phyloP scores from a whole-genome alignment of 345 rosid species.

The Eucalyptus regnans region DNA sequence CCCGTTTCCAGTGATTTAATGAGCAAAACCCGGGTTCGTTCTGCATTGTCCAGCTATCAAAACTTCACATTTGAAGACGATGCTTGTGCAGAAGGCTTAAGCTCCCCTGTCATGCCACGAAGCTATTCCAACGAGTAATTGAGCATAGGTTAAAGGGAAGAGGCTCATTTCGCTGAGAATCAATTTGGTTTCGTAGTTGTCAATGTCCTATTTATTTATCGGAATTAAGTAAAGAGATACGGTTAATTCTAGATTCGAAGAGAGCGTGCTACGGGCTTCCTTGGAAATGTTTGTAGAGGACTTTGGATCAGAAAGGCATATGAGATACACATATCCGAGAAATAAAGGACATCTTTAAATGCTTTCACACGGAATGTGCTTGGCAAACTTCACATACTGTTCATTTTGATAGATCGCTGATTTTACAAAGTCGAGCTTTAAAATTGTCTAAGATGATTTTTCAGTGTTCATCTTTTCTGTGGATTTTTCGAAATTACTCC shows the following conservation, averaged over 20 bases:
- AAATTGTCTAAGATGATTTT: not conserved
- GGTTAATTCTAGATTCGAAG: not conserved
- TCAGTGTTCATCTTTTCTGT: not conserved
- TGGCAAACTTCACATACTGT: not conserved
- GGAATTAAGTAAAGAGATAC: not conserved
- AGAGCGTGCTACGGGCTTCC: not conserved
- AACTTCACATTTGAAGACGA: not conserved
- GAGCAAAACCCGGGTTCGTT: not conserved
- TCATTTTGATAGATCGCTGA: not conserved
- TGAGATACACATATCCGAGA: not conserved
- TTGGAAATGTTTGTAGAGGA: not conserved
- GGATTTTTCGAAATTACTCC: not conserved
- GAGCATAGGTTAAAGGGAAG: not conserved
- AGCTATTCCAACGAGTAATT: not conserved
- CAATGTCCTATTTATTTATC: not conserved
- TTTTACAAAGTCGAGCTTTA: not conserved
- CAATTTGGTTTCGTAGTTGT: not conserved
- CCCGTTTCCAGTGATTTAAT: not conserved
- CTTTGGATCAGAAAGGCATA: not conserved
- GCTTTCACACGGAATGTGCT: not conserved
- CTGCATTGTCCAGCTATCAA: not conserved
- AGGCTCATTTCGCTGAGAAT: not conserved
- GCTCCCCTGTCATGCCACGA: not conserved
- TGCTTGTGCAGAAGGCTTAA: not conserved
- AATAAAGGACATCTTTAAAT: not conserved